Base-by-base conservation (phyloP, 768 basidiomycete species). In the Epithele typhae region DNA sequence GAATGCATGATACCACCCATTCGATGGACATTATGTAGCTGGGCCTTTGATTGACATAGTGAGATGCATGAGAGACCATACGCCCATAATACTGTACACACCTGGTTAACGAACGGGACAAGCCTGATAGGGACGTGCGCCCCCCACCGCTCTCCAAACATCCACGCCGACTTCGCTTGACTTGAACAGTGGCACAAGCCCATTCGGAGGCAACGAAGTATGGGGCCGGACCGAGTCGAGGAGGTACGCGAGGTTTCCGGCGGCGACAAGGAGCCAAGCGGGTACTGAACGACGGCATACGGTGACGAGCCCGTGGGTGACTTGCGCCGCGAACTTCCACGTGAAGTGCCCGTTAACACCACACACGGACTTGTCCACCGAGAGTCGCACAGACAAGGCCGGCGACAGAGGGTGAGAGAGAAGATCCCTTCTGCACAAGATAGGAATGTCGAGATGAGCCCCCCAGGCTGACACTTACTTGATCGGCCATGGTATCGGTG, bases 71-170 rank as follows among this genome's bases (percentile, higher is more conserved):
- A n/a, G n/a, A n/a, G n/a, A n/a, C n/a, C n/a, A n/a, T n/a, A n/a
- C n/a, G n/a, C n/a, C n/a, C n/a, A n/a, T n/a, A n/a, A n/a, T n/a
- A n/a, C n/a, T n/a, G n/a, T n/a, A n/a, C n/a, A n/a, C n/a, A n/a
- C n/a, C n/a, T n/a, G 47, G 25, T 43, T 54, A 3, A 57, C n/a
- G 17, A 18, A 43, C 0, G 52, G 52, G 19, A 54, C 21, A 8
- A 54, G 18, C 25, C 45, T 45, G 23, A 43, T 50, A 19, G 38
- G 43, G 35, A 38, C 40, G 11, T 34, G 25, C 27, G 27, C 24
- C 19, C 39, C 45, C 53, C 53, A 54, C 32, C 43, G 17, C 36
- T 47, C 25, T 15, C 45, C 49, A 30, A 54, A 54, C 25, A 24
- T 24, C 24, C 44, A 27, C 35, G 21, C 38, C 36, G 51, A 18